These are phyloP conservation scores for Chaetoscypha palmicola DNA, from an alignment of 2,329 filamentous ascomycete genomes.

Conservation along the genomic window DNA sequence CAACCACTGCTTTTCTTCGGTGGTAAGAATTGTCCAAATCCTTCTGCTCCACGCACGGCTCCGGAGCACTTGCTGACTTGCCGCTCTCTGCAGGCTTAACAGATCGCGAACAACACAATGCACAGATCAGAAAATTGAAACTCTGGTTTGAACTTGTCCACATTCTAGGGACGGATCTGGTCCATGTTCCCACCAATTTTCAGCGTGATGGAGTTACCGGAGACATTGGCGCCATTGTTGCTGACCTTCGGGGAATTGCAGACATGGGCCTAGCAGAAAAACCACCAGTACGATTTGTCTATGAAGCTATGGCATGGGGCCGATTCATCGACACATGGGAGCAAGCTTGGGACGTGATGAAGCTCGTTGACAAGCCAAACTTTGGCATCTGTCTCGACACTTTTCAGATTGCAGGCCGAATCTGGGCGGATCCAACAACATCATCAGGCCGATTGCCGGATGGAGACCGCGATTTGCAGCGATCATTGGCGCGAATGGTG, in stretches of 20 bases:
- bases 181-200: conserved; percentile 68
- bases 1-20: conserved; percentile 77
- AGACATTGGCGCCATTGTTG: conserved; percentile 48
- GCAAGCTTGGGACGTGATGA: conserved; percentile 58
- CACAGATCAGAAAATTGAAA: conserved; percentile 54
- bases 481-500: conserved; percentile 19
- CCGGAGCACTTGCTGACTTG: not conserved
- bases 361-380: conserved; percentile 56
- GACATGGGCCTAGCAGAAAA: conserved; percentile 55
- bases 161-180: conserved; percentile 58
- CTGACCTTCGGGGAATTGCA: conserved; percentile 56
- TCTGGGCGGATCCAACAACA: conserved; percentile 60
- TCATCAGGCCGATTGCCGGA: conserved; percentile 43
- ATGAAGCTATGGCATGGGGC: conserved; percentile 69
- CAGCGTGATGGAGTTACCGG: conserved; percentile 33
- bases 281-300: conserved; percentile 57
- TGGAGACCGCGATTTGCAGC: conserved; percentile 47
- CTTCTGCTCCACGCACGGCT: no score
- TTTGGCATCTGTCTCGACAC: conserved; percentile 72
- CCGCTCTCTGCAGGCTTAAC: conserved; percentile 39
- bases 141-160: conserved; percentile 63
- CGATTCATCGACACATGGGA: conserved; percentile 68
- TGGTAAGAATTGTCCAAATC: conserved; percentile 31
- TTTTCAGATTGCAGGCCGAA: conserved; percentile 65
- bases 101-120: conserved; percentile 51